A percentile compares a stretch with the other conserved stretches of the same genome.
Conservation (phyloP, 768 basidiomycete genomes). For the Panellus pusillus region DNA sequence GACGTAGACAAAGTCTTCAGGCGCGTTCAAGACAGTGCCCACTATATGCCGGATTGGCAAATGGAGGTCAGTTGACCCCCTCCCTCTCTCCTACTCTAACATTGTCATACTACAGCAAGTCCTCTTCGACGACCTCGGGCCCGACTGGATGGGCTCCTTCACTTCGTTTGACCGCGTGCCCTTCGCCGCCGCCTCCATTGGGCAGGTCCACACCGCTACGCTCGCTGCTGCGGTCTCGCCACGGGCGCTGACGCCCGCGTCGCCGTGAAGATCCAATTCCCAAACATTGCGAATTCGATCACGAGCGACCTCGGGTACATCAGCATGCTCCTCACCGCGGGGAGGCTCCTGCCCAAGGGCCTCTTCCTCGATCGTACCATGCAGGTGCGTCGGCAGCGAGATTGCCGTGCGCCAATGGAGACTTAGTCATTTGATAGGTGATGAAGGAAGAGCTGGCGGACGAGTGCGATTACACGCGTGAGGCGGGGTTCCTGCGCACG, state of each 20-base stretch:
- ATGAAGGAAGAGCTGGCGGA: slow-evolving; percentile 89
- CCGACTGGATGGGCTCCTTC: slow-evolving; percentile 73
- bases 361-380: slow-evolving; percentile 89
- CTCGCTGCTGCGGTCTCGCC: slow-evolving; percentile 51
- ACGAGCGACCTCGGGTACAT: slow-evolving; percentile 86
- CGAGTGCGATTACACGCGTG: slow-evolving; percentile 88
- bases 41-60: slow-evolving; percentile 99
- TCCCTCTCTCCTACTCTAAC: slow-evolving; percentile 2
- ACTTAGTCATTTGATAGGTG: slow-evolving; percentile 45
- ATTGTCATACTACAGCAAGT: slow-evolving; percentile 51
- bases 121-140: slow-evolving; percentile 69
- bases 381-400: slow-evolving; percentile 40
- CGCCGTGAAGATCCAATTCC: slow-evolving; percentile 93
- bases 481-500: slow-evolving; percentile 66
- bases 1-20: slow-evolving; percentile 89
- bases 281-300: slow-evolving; percentile 85
- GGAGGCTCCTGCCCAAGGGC: slow-evolving; percentile 81
- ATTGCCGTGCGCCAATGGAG: not conserved
- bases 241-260: slow-evolving; percentile 58
- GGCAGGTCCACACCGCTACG: slow-evolving; percentile 85
- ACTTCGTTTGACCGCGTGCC: slow-evolving; percentile 78
- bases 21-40: slow-evolving; percentile 90
- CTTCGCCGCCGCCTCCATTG: slow-evolving; percentile 95
- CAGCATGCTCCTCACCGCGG: slow-evolving; percentile 76
- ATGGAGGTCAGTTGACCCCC: slow-evolving; percentile 67